Base-by-base conservation (phyloP, 2,329 filamentous ascomycete genomes). In the Aspergillus brunneoviolaceus region DNA sequence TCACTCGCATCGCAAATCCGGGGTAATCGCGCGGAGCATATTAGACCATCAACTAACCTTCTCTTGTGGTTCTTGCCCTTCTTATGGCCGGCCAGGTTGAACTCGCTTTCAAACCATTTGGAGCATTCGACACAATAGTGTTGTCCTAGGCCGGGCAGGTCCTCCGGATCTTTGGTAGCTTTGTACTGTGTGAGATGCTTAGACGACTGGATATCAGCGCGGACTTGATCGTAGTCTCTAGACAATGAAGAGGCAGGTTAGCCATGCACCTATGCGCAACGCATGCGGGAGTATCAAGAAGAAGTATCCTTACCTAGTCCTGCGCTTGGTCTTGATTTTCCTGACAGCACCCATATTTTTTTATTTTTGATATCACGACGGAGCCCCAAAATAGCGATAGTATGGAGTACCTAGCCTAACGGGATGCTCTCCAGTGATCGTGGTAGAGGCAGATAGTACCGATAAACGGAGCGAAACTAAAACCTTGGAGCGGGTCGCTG, bases 11-110 rank as follows among this genome's bases (percentile, higher is more conserved):
- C 33, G 48, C 35, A 29, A 12, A 49, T 51, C 55, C 21, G 23
- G 21, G 35, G 49, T 42, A 48, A 27, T 49, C 19, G 39, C 39
- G 42, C 49, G 25, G 12, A 14, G 23, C 5, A 25, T 23, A 5
- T 35, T 4, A n/a, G 25, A 11, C 19, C 27, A 49, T 45, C 10
- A 21, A 67, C 73, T 55, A 72, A 92, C 91, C 90, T 89, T 81
- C 92, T 87, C 85, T 93, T 97, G 79, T 99, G 95, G 65, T 91
- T 91, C 80, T 97, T 99, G 69, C 91, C 92, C 76, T 89, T 91
- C 59, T 83, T 82, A 78, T 99, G 95, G 29, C 85, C 82, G 39
- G 84, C 81, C 60, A 96, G 80, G 68, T 91, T 96, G 69, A 84
- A 77, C 66, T 95, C 90, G 53, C 87, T 89, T 76, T 98, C 94